Percentiles rank a stretch among this genome's conserved stretches.
phyloP scores from a whole-genome alignment of 768 basidiomycete species.

The Boletus subcaerulescens region DNA sequence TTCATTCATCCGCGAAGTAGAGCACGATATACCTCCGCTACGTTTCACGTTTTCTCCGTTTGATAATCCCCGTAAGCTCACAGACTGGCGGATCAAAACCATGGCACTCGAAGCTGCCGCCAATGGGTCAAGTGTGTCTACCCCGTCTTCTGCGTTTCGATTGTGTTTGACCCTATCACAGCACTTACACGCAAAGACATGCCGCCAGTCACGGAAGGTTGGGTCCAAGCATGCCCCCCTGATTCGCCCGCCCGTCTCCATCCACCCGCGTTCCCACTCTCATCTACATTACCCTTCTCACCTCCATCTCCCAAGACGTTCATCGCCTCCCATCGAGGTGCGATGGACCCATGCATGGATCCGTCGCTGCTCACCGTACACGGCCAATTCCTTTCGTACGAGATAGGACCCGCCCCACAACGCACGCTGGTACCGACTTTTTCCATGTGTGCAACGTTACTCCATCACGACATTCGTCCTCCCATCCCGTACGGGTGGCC shows the following conservation, averaged over 20 bases:
- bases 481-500: conserved; percentile 48
- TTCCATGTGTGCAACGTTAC: conserved; percentile 44
- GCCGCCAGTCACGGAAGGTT: conserved; percentile 32
- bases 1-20: conserved; percentile 25
- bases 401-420: conserved; percentile 45
- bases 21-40: conserved; percentile 31
- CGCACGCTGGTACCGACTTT: conserved; percentile 48
- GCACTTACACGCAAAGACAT: conserved; percentile 31
- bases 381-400: conserved; percentile 50
- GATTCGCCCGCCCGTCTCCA: conserved; percentile 26
- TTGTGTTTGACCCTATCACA: conserved; percentile 2
- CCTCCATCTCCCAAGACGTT: conserved; percentile 21
- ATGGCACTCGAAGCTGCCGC: conserved; percentile 27
- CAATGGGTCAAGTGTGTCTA: conserved; percentile 25
- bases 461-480: conserved; percentile 57
- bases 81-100: conserved; percentile 22
- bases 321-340: conserved; percentile 33
- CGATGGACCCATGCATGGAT: conserved; percentile 39
- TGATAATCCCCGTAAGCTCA: conserved; percentile 30
- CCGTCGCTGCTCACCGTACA: conserved; percentile 39
- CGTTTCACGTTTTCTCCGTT: conserved; percentile 29
- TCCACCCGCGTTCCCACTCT: conserved; percentile 29
- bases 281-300: background rate
- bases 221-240: conserved; percentile 20
- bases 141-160: background rate